Base-by-base conservation (phyloP, 2,329 filamentous ascomycete species). In the Fusarium paranaense region DNA sequence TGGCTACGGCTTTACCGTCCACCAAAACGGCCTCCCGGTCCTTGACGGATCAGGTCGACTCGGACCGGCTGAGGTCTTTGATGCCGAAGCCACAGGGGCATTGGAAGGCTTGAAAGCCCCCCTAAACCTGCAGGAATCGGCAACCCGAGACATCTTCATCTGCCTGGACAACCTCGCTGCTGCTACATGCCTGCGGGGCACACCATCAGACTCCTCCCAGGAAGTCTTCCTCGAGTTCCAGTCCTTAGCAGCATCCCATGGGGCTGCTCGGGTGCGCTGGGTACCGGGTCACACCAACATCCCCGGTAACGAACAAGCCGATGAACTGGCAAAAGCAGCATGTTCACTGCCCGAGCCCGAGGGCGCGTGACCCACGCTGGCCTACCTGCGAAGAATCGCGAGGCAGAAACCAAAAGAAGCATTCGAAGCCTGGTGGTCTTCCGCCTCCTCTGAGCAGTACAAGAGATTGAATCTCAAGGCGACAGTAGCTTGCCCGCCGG, bases 81-180 rank as follows among this genome's bases (percentile, higher is more conserved):
- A 75, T 37, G 64, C 66, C 7, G 62, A 73, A 54, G 74, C 67
- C 1, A 62, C 25, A 7, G 64, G 73, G n/a, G 67, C 64, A 9
- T 38, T 71, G 32, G 66, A 72, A 30, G 70, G 60, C 27, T 63
- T 57, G 1, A 68, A 63, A 35, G 70, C 72, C 4, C 64, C 61
- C n/a, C 40, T 42, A 1, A 13, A 42, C 5, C 10, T 42, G 10
- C 10, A 42, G 1, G 40, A 56, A 27, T 62, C 18, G 54, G 14
- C 25, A 37, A 57, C 62, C 22, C 30, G 37, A 35, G 56, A 58
- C 13, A 76, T 76, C 9, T 32, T 59, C 2, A 64, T 74, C 18
- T 74, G 62, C 35, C 71, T 74, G 45, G 72, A 74, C 18, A 74
- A 73, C 62, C 54, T 69, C 11, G 65, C 65, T 18, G 71, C 64